phyloP scores from a whole-genome alignment of 2,329 filamentous ascomycete species.

The Ilyonectria mors-panacis region DNA sequence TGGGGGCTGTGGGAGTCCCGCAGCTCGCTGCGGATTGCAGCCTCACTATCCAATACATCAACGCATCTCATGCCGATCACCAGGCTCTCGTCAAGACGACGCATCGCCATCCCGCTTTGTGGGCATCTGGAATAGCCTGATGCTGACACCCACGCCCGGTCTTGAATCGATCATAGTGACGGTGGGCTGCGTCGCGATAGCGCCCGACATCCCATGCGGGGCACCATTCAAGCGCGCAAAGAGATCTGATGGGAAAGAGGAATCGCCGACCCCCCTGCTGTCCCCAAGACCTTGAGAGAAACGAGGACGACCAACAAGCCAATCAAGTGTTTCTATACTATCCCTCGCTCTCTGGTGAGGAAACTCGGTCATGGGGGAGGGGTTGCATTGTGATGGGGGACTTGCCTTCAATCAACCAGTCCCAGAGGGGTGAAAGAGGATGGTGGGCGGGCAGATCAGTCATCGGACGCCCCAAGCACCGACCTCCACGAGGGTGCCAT shows the following conservation, averaged over 20 bases:
- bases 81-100: not conserved
- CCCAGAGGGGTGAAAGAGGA: slow-evolving; percentile 32
- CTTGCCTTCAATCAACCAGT: slow-evolving; percentile 15
- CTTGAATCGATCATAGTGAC: slow-evolving; percentile 1
- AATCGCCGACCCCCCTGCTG: slow-evolving; percentile 2
- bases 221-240: slow-evolving; percentile 25
- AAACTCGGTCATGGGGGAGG: slow-evolving; percentile 35
- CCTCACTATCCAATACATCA: slow-evolving; percentile 10
- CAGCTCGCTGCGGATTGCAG: slow-evolving; percentile 14
- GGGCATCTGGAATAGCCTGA: slow-evolving; percentile 6
- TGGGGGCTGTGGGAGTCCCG: slow-evolving; percentile 1
- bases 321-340: slow-evolving; percentile 30
- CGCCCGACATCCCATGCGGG: slow-evolving; percentile 24
- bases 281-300: slow-evolving; percentile 7
- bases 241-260: slow-evolving; percentile 30
- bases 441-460: slow-evolving; percentile 34
- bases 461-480: slow-evolving; percentile 35
- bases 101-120: not conserved
- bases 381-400: slow-evolving; percentile 35
- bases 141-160: slow-evolving; percentile 17
- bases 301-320: slow-evolving; percentile 24
- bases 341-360: slow-evolving; percentile 31
- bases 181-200: slow-evolving; percentile 7
- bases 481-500: slow-evolving; percentile 33
- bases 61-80: slow-evolving; percentile 12